Evolutionary conservation across 1,284 basidiomycete species (phyloP), one percentile per base, ranked within the genome.

Genomic region (Pseudozyma pruni): DNA sequence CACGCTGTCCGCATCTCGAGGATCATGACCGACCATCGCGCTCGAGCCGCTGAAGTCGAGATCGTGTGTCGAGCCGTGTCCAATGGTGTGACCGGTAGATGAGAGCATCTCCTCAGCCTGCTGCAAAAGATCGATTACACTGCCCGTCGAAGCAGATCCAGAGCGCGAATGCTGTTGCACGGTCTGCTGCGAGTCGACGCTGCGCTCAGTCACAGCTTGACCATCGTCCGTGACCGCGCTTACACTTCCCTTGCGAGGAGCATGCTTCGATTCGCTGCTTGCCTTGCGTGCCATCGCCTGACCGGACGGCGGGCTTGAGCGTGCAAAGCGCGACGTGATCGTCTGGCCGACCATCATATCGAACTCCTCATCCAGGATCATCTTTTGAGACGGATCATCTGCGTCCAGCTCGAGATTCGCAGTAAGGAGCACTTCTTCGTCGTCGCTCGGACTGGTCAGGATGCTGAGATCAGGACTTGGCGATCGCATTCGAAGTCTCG

Each of bases 31-130:
- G 25, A 58, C 58, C 2, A 59, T 69, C 31, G 58, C 58, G 8
- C 59, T 54, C 5, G 66, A 38, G 8, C 62, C 66, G 38, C 66
- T 62, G 37, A 60, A 29, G 49, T 31, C 51, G 3, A 48, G 52
- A 4, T 61, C 58, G 38, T 62, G 58, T 17, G 53, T 47, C 8
- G 58, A 61, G 41, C 53, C 50, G 51, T 67, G 57, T 6, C 58
- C 66, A 23, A 55, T 50, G n/a, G 66, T 62, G 35, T 62, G 59
- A n/a, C 47, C 47, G 2, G 47, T 54, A 8, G 67, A 63, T 8
- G 67, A 70, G 4, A 70, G 45, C 22, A 63, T 17, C 47, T 70
- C 60, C 10, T 70, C 67, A 2, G 66, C 58, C 32, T 69, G 54
- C 19, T 55, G 45, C 14, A 69, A 49, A 22, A 69, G 44, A 33